Evolutionary conservation across 352 stramenopile species (phyloP).

Genomic region (Phytophthora citrophthora): DNA sequence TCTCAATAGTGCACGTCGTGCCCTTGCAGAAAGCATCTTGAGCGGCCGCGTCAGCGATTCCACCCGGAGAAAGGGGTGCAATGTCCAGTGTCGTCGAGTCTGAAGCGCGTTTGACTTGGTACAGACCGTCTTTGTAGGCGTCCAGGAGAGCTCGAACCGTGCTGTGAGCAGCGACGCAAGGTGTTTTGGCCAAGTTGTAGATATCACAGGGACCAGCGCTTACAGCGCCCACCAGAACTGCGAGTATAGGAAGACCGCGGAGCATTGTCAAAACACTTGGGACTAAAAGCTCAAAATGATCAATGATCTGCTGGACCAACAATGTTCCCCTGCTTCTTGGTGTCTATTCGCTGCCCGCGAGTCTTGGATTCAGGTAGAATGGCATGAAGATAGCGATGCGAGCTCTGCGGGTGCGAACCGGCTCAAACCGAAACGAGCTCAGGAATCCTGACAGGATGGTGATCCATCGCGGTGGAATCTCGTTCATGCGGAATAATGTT

Average conservation of each 20-base stretch:
- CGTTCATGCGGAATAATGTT: too few species aligned
- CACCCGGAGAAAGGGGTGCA: slow-evolving; percentile 8
- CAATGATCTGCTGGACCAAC: slow-evolving; percentile 6
- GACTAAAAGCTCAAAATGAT: slow-evolving; percentile 4
- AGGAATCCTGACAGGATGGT: too few species aligned
- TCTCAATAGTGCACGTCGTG: slow-evolving; percentile 22
- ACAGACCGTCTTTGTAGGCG: slow-evolving; percentile 16
- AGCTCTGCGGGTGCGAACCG: too few species aligned
- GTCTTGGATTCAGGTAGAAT: too few species aligned
- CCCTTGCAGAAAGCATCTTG: slow-evolving; percentile 28
- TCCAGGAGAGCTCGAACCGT: slow-evolving; percentile 25
- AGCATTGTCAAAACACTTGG: slow-evolving; percentile 16
- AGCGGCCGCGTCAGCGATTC: slow-evolving; percentile 14
- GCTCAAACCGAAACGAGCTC: too few species aligned
- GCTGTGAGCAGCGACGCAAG: slow-evolving; percentile 31
- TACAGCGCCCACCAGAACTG: slow-evolving; percentile 11
- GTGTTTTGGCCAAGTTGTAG: slow-evolving; percentile 23
- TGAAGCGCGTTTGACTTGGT: slow-evolving; percentile 28
- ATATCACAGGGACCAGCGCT: slow-evolving; percentile 32
- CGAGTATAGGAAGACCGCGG: slow-evolving; percentile 16
- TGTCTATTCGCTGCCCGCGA: too few species aligned
- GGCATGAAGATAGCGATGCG: too few species aligned
- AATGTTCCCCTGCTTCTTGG: too few species aligned
- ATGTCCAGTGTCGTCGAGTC: slow-evolving; percentile 23
- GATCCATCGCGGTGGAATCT: too few species aligned